Percentiles rank a stretch among this genome's conserved stretches.
Conservation (phyloP, 2,329 filamentous ascomycete genomes). For the Epichloe sibirici region DNA sequence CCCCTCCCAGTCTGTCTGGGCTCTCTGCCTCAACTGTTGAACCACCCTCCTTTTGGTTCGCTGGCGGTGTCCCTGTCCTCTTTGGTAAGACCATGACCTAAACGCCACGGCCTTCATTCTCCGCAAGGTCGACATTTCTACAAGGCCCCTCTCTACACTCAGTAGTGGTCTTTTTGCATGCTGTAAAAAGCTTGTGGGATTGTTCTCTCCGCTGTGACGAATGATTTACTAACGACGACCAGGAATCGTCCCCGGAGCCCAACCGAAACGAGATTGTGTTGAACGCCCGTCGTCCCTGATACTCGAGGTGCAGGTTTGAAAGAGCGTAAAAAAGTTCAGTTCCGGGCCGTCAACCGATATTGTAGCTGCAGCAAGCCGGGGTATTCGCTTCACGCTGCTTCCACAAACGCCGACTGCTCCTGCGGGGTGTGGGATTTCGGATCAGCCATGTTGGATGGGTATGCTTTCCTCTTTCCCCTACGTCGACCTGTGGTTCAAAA, state of each 20-base stretch:
- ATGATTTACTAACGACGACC: constrained; percentile 12
- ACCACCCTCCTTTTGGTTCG: constrained; percentile 1
- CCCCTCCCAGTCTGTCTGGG: background rate
- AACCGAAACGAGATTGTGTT: constrained; percentile 13
- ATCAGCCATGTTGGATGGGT: constrained; percentile 25
- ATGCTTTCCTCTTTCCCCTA: constrained; percentile 17
- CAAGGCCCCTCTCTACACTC: background rate
- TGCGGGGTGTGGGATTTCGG: constrained; percentile 8
- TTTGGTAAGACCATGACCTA: constrained; percentile 4
- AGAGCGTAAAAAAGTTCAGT: background rate
- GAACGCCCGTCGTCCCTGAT: background rate
- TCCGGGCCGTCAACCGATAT: background rate
- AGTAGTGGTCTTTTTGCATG: background rate
- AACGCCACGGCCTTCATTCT: background rate
- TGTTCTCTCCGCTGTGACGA: background rate
- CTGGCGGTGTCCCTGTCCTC: background rate
- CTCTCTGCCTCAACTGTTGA: background rate
- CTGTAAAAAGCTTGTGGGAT: background rate
- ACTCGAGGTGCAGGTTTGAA: background rate
- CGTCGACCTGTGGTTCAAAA: constrained; percentile 1
- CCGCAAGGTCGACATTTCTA: background rate
- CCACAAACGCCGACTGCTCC: constrained; percentile 7
- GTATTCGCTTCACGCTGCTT: background rate
- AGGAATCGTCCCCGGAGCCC: constrained; percentile 13
- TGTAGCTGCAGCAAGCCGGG: background rate